phyloP scores from a whole-genome alignment of 2,329 filamentous ascomycete genomes.

The Diaporthe ampelina region DNA sequence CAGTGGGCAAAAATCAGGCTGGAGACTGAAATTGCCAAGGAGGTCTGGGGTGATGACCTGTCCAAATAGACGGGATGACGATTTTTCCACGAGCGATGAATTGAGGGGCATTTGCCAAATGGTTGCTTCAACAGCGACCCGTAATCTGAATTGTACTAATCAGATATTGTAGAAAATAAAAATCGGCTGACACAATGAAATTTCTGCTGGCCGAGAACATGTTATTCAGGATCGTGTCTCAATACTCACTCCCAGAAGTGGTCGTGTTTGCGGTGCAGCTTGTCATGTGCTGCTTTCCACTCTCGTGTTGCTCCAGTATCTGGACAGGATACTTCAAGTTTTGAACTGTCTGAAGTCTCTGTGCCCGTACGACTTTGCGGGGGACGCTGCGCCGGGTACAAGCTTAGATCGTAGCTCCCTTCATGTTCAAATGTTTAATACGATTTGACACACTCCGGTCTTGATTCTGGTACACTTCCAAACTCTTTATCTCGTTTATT shows the following conservation, averaged over 20 bases:
- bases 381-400: neutral
- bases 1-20: conserved; percentile 70
- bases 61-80: conserved; percentile 41
- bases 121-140: conserved; percentile 37
- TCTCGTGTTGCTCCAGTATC: neutral
- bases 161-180: neutral
- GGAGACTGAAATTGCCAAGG: conserved; percentile 69
- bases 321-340: neutral
- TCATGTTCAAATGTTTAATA: neutral
- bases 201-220: no score
- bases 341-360: neutral
- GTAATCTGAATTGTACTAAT: neutral
- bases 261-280: neutral
- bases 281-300: neutral
- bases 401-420: neutral
- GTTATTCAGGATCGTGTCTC: neutral
- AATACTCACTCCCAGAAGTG: neutral
- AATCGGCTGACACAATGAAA: neutral
- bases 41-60: conserved; percentile 67
- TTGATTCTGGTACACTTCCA: neutral
- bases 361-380: neutral
- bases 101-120: conserved; percentile 12
- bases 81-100: conserved; percentile 2
- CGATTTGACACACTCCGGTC: neutral
- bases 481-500: neutral